Evolutionary conservation across 495 filamentous ascomycete species (phyloP).

Genomic region (Penicillium roqueforti): DNA sequence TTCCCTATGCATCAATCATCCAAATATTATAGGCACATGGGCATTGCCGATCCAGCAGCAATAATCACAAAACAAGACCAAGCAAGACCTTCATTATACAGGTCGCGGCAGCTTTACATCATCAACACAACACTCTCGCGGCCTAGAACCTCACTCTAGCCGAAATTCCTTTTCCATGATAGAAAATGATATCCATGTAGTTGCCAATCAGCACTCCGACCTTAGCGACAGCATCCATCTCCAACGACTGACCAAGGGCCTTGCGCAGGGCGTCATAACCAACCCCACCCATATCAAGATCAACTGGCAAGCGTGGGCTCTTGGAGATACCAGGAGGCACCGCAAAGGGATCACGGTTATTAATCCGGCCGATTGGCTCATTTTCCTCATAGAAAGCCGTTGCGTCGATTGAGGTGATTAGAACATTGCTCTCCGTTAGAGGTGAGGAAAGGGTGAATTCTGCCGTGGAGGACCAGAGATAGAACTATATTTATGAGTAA

Average conservation of each 20-base stretch:
- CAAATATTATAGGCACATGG: neutral
- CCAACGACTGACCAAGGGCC: slow-evolving; percentile 78
- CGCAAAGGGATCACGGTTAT: slow-evolving; percentile 67
- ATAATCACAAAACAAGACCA: neutral
- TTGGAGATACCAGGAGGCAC: slow-evolving; percentile 68
- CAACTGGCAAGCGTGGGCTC: slow-evolving; percentile 75
- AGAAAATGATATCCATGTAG: slow-evolving; percentile 68
- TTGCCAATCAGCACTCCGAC: slow-evolving; percentile 66
- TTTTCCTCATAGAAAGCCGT: slow-evolving; percentile 80
- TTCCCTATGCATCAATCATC: neutral
- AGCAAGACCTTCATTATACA: neutral
- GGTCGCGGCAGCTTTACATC: neutral
- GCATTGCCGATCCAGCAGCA: slow-evolving; percentile 2
- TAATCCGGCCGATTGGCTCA: slow-evolving; percentile 69
- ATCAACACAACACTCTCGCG: too few relatives aligned
- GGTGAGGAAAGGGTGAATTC: slow-evolving; percentile 82
- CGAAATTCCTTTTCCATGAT: slow-evolving; percentile 67
- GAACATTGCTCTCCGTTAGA: slow-evolving; percentile 62
- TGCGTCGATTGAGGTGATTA: slow-evolving; percentile 73
- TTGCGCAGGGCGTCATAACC: slow-evolving; percentile 76
- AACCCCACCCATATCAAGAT: slow-evolving; percentile 68
- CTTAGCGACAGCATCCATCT: slow-evolving; percentile 71
- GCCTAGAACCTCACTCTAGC: slow-evolving; percentile 62
- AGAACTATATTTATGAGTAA: slow-evolving; percentile 48
- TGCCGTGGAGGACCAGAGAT: slow-evolving; percentile 81